Base-by-base conservation (phyloP, 1,284 basidiomycete genomes). In the Stereum hirsutum region DNA sequence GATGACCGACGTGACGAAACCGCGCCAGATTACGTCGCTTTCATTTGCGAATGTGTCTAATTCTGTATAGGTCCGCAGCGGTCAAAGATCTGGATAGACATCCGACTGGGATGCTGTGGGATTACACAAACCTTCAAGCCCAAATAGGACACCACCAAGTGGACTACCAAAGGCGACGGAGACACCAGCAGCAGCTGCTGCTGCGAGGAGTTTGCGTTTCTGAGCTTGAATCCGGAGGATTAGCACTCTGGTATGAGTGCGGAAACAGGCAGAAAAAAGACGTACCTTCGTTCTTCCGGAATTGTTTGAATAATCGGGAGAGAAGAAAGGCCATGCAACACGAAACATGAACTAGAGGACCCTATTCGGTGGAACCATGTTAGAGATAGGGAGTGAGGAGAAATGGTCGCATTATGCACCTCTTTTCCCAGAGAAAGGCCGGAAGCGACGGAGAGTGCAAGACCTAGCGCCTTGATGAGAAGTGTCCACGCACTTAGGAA, bases 341-440 rank as follows among this genome's bases (percentile, higher is more conserved):
- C 7, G 81, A 66, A 26, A 85, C 75, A 54, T 85, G 81, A 2
- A 85, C 78, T 14, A 86, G 61, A 6, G 81, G 82, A 0, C 81
- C 81, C 77, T 81, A 45, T 14, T 23, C 12, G 41, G 40, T 19
- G 23, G 28, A 35, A 19, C 10, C 30, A n/a, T 28, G 20, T 47
- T 42, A 33, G 24, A 25, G n/a, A 38, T 36, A 19, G 15, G 19
- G 26, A 17, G 23, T 14, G 24, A 28, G n/a, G 36, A 23, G 26
- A 24, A 14, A 35, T 15, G 34, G 37, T 36, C 25, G n/a, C 7
- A 39, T 24, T 6, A 38, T 55, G 33, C 40, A 70, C 78, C 63
- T 84, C 81, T 61, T 89, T 88, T 8, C 85, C 85, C 17, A 89
- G 62, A 2, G 81, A 85, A 12, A 89, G 64, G 0, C 85, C 85